Conservation (phyloP, 2,329 filamentous ascomycete genomes). For the Coniochaeta pulveracea region DNA sequence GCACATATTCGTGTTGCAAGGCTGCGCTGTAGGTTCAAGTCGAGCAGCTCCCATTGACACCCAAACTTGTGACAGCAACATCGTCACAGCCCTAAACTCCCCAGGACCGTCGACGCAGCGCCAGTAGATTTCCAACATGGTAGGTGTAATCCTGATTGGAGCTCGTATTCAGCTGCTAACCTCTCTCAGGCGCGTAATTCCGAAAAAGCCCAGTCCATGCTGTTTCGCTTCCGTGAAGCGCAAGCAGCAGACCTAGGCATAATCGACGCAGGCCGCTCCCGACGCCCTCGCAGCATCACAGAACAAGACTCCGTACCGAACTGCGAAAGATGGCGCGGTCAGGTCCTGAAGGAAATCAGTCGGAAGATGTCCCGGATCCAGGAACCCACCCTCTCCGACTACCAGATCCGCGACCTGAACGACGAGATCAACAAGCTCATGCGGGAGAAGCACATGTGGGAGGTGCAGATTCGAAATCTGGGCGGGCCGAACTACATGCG, state of each 20-base stretch:
- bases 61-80: too few species aligned
- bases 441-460: constrained; percentile 99
- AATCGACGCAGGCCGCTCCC: constrained; percentile 81
- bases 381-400: constrained; percentile 82
- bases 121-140: constrained; percentile 5
- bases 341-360: constrained; percentile 92
- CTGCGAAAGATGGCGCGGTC: constrained; percentile 97
- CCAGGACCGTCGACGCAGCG: too few species aligned
- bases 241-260: constrained; percentile 95
- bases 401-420: constrained; percentile 93
- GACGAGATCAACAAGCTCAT: constrained; percentile 99
- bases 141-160: constrained; percentile 1
- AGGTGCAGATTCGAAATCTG: constrained; percentile 86
- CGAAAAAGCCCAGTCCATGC: constrained; percentile 99
- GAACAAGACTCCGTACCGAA: constrained; percentile 71
- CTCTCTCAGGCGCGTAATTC: constrained; percentile 72
- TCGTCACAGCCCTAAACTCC: neutral
- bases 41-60: too few species aligned
- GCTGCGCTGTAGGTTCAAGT: too few species aligned
- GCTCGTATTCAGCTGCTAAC: constrained; percentile 4
- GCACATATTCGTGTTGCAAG: too few species aligned
- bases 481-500: constrained; percentile 98
- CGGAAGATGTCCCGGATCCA: constrained; percentile 96
- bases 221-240: constrained; percentile 97
- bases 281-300: constrained; percentile 84